phyloP scores from a whole-genome alignment of 1,139 yeast genomes.

The Debaryomyces udenii region DNA sequence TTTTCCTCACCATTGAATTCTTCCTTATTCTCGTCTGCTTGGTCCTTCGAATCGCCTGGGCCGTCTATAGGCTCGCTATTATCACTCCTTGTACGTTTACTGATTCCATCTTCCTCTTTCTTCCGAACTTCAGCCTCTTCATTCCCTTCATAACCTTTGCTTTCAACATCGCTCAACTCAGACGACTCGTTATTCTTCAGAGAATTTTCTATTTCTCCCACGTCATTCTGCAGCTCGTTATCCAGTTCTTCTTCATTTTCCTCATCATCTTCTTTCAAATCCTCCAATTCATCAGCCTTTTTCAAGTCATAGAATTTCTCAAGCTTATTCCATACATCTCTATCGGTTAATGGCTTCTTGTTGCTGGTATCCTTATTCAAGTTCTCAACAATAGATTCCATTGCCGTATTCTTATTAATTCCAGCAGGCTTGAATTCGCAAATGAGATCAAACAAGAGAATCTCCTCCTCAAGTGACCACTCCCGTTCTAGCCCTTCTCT shows the following conservation, averaged over 20 bases:
- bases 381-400: constrained; percentile 56
- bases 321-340: constrained; percentile 64
- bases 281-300: constrained; percentile 57
- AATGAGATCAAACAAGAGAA: constrained; percentile 62
- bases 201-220: constrained; percentile 1
- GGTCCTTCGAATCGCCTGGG: constrained; percentile 16
- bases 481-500: constrained; percentile 18
- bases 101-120: constrained; percentile 3
- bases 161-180: constrained; percentile 15
- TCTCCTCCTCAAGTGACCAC: constrained; percentile 71
- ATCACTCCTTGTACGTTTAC: background rate
- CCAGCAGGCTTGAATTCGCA: constrained; percentile 75
- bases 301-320: constrained; percentile 55
- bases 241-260: constrained; percentile 15
- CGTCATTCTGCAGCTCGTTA: constrained; percentile 6
- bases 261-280: constrained; percentile 20
- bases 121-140: constrained; percentile 8
- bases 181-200: constrained; percentile 12
- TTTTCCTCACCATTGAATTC: constrained; percentile 22
- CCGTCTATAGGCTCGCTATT: constrained; percentile 12
- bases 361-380: constrained; percentile 40
- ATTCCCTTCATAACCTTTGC: constrained; percentile 3
- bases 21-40: constrained; percentile 18
- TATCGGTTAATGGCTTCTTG: constrained; percentile 38
- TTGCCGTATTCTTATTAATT: constrained; percentile 56